Evolutionary conservation across 2,329 filamentous ascomycete genomes (phyloP), one percentile per base, ranked within the genome.

Genomic region (Eurotiales sp.): DNA sequence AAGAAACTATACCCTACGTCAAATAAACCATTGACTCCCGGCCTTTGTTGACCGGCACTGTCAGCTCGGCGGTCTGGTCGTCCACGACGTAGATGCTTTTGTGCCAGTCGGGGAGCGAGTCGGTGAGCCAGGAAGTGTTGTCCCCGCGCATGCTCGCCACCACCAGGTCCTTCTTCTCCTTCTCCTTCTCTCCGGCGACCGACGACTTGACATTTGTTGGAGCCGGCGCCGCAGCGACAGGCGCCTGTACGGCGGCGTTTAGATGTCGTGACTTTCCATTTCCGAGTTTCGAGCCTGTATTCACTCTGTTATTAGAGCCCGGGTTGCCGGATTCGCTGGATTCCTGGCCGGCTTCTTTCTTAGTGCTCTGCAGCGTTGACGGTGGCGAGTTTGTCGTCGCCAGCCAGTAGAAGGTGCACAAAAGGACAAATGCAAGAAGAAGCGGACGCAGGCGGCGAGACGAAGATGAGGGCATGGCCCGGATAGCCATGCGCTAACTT

Each of bases 81-180:
- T 83, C 74, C 46, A 78, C 77, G 22, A 80, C 72, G 61, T 83
- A 83, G 52, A 82, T 71, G 53, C 72, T 79, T 61, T 76, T 75
- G 53, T 73, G 69, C 78, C 78, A 81, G 19, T 71, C 68, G 1
- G 70, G 65, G 29, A 73, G 66, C 53, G 66, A 56, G 29, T 71
- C 61, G 21, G 60, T 60, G 32, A 73, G 47, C 71, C 71, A 73
- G 5, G 67, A 66, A 6, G 66, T 69, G 57, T 73, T 63, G 42
- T 73, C 71, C 1, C 44, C 56, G 50, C 63, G 65, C 62, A 70
- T 67, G 55, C 68, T 71, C 4, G 71, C 71, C 37, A 73, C 64
- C 22, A 73, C 60, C 60, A 73, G 60, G 42, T 63, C 62, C 55
- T 65, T 67, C 5, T 55, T n/a, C n/a, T n/a, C n/a, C n/a, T n/a